Percentiles rank a stretch among this genome's conserved stretches.
Conservation (phyloP, 2,329 filamentous ascomycete genomes). For the Didymosphaeria variabile region DNA sequence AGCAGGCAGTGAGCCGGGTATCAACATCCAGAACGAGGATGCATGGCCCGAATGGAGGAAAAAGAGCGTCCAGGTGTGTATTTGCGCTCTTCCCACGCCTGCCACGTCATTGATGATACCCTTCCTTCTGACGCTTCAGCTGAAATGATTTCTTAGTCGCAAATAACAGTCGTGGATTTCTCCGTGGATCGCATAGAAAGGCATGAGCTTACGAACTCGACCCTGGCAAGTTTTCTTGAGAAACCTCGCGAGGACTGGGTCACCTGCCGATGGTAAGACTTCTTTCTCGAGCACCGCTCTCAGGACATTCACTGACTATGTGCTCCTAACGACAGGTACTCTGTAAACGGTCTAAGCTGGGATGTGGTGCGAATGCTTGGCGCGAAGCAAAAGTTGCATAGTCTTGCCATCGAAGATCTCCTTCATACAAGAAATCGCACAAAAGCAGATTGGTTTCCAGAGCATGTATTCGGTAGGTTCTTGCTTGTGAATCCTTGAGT, state of each 20-base stretch:
- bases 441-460: slow-evolving; percentile 87
- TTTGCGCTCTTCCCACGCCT: neutral
- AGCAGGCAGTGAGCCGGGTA: slow-evolving; percentile 50
- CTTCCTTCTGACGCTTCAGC: too few relatives aligned
- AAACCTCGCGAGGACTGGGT: slow-evolving; percentile 71
- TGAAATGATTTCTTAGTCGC: neutral
- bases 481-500: neutral
- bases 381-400: slow-evolving; percentile 80
- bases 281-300: neutral
- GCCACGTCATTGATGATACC: too few relatives aligned
- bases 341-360: slow-evolving; percentile 88
- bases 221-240: slow-evolving; percentile 72
- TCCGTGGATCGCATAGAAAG: slow-evolving; percentile 74
- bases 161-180: slow-evolving; percentile 90
- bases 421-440: slow-evolving; percentile 85
- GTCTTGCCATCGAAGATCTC: slow-evolving; percentile 87
- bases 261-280: slow-evolving; percentile 88
- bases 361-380: slow-evolving; percentile 87
- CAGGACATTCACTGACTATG: neutral
- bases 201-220: slow-evolving; percentile 75
- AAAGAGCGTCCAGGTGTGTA: slow-evolving; percentile 39
- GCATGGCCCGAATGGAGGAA: slow-evolving; percentile 51
- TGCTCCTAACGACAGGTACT: neutral
- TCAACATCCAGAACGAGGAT: slow-evolving; percentile 52
- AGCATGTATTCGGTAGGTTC: slow-evolving; percentile 69